Percentiles rank a stretch among this genome's conserved stretches.
Conservation (phyloP, 2,329 filamentous ascomycete species). For the Diaporthe eres region DNA sequence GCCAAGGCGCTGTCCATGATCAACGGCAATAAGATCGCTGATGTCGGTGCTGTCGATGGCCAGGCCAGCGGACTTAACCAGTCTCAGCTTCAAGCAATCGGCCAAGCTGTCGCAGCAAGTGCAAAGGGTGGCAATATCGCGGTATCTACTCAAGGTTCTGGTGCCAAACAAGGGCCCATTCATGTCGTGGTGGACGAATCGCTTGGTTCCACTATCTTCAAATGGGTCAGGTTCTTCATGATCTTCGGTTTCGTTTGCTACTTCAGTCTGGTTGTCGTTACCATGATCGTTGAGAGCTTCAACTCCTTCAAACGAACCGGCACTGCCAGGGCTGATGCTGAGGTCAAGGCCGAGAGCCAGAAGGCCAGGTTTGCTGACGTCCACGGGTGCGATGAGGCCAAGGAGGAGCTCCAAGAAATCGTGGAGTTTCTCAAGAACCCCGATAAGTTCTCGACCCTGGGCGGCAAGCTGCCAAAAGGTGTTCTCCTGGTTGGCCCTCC, state of each 20-base stretch:
- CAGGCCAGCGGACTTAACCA: conserved; percentile 62
- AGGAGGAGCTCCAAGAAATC: conserved; percentile 96
- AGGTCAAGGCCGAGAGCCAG: conserved; percentile 94
- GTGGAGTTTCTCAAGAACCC: conserved; percentile 97
- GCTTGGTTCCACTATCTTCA: conserved; percentile 82
- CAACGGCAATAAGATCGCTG: conserved; percentile 46
- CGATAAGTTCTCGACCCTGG: conserved; percentile 91
- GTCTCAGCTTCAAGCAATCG: conserved; percentile 81
- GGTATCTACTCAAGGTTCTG: conserved; percentile 69
- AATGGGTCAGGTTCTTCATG: conserved; percentile 90
- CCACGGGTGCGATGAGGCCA: conserved; percentile 97
- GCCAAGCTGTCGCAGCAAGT: conserved; percentile 84
- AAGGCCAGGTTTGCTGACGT: conserved; percentile 93
- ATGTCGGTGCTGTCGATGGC: conserved; percentile 45
- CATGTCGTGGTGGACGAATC: conserved; percentile 97
- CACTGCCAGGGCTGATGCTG: conserved; percentile 73
- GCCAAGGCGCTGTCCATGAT: conserved; percentile 74
- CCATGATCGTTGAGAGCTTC: conserved; percentile 85
- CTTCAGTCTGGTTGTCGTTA: conserved; percentile 82
- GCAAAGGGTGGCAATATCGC: conserved; percentile 77
- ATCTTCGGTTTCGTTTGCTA: conserved; percentile 86
- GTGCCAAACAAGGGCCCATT: conserved; percentile 86
- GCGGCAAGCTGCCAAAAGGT: conserved; percentile 97
- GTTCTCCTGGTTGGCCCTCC: conserved; percentile 95
- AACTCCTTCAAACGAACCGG: conserved; percentile 85